Evolutionary conservation across 2,329 filamentous ascomycete genomes (phyloP), one percentile per base, ranked within the genome.

Genomic region (Capronia americana): DNA sequence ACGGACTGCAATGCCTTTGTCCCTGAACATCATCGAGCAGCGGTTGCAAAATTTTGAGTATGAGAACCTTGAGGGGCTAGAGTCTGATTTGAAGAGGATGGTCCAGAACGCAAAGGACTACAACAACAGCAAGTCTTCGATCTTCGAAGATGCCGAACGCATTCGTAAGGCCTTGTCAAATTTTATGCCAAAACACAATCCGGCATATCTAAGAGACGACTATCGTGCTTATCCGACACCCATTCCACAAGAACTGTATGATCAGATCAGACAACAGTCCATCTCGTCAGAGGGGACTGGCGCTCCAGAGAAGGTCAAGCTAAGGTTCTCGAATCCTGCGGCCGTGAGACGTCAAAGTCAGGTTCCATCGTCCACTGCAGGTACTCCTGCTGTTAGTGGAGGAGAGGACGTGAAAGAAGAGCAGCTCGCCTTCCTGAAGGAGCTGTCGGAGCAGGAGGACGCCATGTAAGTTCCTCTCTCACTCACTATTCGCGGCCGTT

Each of bases 1-100:
- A 73, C 84, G 86, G 70, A 92, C 91, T 67, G 86, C 87, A 70
- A 86, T 96, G 76, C 93, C 93, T 1, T 88, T 96, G 67, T 92
- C 92, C 0, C 82, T 97, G 54, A 85, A 90, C 72, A 89, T 85
- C 1, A 90, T 96, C 67, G 91, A 96, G 81, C 77, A 83, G 54
- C 94, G 92, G 78, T 83, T 97, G 58, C 84, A 87, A 60, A 83
- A 86, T 57, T 82, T 86, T 72, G 85, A 88, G 70, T 96, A 96
- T 75, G 76, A 84, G 14, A 90, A 81, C 59, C 83, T 97, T 57
- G 88, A 91, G 5, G 84, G 89, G 57, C 81, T 97, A 12, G 93
- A 97, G 78, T 89, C 90, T 74, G 93, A 93, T 76, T 86, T 94
- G 75, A 96, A 95, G 81, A 89, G 92, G 69, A 91, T 97, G 85